phyloP scores from a whole-genome alignment of 805 yeast genomes.

The Kluyveromyces aestuarii region DNA sequence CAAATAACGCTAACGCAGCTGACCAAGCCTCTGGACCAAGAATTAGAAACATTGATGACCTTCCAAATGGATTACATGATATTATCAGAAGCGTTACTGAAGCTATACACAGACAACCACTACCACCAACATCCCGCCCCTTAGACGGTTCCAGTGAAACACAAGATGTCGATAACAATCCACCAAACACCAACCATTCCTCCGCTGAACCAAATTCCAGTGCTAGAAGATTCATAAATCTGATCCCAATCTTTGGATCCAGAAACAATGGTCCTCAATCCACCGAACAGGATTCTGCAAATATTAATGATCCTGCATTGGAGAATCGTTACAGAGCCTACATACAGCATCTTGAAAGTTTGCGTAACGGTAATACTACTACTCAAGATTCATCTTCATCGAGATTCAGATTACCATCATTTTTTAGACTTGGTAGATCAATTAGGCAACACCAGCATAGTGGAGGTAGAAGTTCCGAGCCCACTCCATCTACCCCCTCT shows the following conservation, averaged over 20 bases:
- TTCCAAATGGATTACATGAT: background rate
- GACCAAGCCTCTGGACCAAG: background rate
- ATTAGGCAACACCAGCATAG: background rate
- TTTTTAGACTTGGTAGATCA: conserved; percentile 1
- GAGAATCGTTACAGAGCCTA: conserved; percentile 2
- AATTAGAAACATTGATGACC: background rate
- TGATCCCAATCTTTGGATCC: background rate
- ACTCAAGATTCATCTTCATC: background rate
- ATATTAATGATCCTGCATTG: background rate
- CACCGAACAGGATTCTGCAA: background rate
- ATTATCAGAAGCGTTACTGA: background rate
- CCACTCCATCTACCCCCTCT: background rate
- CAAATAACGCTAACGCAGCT: background rate
- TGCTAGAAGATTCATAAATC: background rate
- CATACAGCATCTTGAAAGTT: background rate
- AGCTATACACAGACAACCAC: background rate
- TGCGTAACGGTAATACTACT: background rate
- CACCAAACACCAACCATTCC: background rate
- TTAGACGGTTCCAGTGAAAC: background rate
- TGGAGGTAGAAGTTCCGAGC: background rate
- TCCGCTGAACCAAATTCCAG: background rate
- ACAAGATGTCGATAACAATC: background rate
- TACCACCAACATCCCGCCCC: background rate
- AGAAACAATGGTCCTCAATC: background rate
- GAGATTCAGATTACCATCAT: conserved; percentile 2